Conservation (phyloP, 2,329 filamentous ascomycete genomes). For the Botrytis cinerea region DNA sequence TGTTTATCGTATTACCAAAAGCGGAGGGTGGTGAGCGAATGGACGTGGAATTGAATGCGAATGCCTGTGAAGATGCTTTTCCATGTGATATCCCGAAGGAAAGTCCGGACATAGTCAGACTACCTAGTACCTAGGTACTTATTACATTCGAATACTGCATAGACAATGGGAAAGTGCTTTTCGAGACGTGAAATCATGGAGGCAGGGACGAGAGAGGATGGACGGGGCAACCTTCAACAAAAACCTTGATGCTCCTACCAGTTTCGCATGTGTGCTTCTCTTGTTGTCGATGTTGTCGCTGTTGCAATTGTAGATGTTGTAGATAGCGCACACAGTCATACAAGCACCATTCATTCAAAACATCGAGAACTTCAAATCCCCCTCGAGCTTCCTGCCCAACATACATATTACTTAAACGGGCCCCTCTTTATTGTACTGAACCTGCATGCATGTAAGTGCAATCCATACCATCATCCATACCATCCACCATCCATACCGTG, state of each 20-base stretch:
- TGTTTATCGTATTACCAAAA: neutral
- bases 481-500: neutral
- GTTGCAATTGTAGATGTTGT: too few relatives aligned
- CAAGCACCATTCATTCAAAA: neutral
- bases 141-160: neutral
- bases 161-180: neutral
- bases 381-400: slow-evolving; percentile 12
- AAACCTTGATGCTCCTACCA: neutral
- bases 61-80: neutral
- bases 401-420: slow-evolving; percentile 8
- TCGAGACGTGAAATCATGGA: neutral
- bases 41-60: neutral
- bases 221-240: neutral
- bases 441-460: slow-evolving; percentile 22
- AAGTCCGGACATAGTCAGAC: slow-evolving; percentile 2
- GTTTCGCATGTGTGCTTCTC: neutral
- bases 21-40: neutral
- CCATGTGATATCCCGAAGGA: slow-evolving; percentile 5
- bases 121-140: too few relatives aligned
- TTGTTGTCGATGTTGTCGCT: too few relatives aligned
- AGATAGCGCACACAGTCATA: neutral
- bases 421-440: slow-evolving; percentile 20
- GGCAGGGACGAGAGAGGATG: neutral
- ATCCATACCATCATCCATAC: neutral
- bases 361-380: slow-evolving; percentile 12